phyloP scores from a whole-genome alignment of 495 filamentous ascomycete species.

The Rostrohypoxylon terebratum region DNA sequence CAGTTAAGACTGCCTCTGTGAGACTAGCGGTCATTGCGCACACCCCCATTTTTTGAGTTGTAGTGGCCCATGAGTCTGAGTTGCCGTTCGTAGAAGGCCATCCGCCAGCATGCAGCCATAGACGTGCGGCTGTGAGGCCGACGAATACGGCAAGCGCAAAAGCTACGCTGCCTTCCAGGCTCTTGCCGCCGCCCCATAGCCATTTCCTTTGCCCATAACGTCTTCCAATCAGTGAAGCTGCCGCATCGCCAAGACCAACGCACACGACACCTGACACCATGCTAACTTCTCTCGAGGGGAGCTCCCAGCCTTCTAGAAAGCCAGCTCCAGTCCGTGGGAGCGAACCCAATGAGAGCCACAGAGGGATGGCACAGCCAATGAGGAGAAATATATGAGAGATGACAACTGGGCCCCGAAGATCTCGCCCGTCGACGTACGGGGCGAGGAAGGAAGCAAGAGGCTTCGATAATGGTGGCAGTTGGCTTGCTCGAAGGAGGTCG shows the following conservation, averaged over 20 bases:
- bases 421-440: slow-evolving; percentile 93
- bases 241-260: slow-evolving; percentile 95
- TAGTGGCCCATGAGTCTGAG: slow-evolving; percentile 31
- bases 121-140: slow-evolving; percentile 76
- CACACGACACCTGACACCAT: slow-evolving; percentile 94
- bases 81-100: slow-evolving; percentile 66
- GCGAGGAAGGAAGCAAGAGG: slow-evolving; percentile 86
- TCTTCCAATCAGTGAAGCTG: slow-evolving; percentile 91
- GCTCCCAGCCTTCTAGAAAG: slow-evolving; percentile 77
- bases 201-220: slow-evolving; percentile 89
- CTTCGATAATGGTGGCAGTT: slow-evolving; percentile 87
- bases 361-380: slow-evolving; percentile 92
- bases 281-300: slow-evolving; percentile 75
- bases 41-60: slow-evolving; percentile 67
- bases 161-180: slow-evolving; percentile 87
- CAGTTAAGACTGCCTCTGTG: slow-evolving; percentile 94
- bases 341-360: slow-evolving; percentile 87
- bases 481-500: slow-evolving; percentile 88
- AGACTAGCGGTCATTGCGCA: slow-evolving; percentile 87
- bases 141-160: slow-evolving; percentile 82
- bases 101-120: slow-evolving; percentile 79
- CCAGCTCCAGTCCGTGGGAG: slow-evolving; percentile 64
- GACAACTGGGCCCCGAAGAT: slow-evolving; percentile 92
- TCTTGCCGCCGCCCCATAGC: slow-evolving; percentile 97
- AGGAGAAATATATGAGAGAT: slow-evolving; percentile 96